These are phyloP conservation scores for Pezicula radicicola DNA, from an alignment of 2,329 filamentous ascomycete genomes.

Conservation along the genomic window DNA sequence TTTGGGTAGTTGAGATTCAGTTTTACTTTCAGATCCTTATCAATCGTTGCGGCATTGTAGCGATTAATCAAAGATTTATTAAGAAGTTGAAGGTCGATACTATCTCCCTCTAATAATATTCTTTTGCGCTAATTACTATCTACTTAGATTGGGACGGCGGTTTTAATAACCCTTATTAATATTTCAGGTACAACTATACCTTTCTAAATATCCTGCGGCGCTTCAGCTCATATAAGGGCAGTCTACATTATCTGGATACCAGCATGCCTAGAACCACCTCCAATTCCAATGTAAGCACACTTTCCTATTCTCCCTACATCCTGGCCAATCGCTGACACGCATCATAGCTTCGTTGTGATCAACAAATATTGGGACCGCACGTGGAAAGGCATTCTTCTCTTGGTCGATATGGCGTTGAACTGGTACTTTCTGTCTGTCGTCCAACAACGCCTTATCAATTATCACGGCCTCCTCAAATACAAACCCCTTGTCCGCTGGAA, in stretches of 20 bases:
- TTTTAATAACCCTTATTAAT: not conserved
- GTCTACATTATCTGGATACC: conserved; percentile 52
- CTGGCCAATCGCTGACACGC: too few relatives aligned
- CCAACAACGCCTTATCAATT: conserved; percentile 30
- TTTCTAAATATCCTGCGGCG: too few relatives aligned
- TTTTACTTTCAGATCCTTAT: conserved; percentile 50
- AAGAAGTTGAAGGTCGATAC: conserved; percentile 21
- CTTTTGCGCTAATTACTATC: too few relatives aligned
- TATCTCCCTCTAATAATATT: too few relatives aligned
- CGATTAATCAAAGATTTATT: conserved; percentile 10
- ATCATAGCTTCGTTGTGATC: conserved; percentile 1
- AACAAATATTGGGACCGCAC: conserved; percentile 41
- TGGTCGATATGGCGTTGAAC: conserved; percentile 47
- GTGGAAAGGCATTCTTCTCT: conserved; percentile 47
- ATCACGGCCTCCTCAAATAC: conserved; percentile 35
- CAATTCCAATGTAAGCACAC: not conserved
- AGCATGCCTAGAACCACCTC: not conserved
- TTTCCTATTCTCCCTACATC: too few relatives aligned
- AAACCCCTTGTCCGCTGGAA: conserved; percentile 34
- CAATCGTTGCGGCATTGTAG: conserved; percentile 46
- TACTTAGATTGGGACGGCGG: not conserved
- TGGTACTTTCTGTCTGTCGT: conserved; percentile 44
- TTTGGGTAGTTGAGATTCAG: conserved; percentile 45
- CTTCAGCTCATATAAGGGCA: too few relatives aligned
- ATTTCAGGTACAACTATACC: not conserved